Conservation (phyloP, 1,284 basidiomycete genomes). For the Rhodotorula sp. region DNA sequence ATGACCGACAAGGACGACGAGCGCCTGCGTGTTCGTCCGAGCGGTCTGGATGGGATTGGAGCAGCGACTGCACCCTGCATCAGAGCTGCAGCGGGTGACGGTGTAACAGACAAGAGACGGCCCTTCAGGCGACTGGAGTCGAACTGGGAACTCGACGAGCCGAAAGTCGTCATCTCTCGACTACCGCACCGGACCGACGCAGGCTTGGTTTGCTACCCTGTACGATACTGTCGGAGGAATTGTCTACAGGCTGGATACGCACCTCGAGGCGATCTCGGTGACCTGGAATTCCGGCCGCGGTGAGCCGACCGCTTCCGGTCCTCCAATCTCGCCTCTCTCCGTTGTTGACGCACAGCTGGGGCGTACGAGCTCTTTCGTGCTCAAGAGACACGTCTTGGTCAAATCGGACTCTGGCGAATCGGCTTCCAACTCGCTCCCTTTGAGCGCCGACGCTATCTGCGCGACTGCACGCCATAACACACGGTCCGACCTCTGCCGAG, state of each 20-base stretch:
- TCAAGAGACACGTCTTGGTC: too few relatives aligned
- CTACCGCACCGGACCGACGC: neutral
- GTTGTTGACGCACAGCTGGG: too few relatives aligned
- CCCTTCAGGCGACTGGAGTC: neutral
- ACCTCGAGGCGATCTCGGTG: too few relatives aligned
- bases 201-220: neutral
- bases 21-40: constrained; percentile 16
- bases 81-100: neutral
- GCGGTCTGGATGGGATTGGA: constrained; percentile 17
- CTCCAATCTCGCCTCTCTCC: too few relatives aligned
- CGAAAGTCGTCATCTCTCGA: neutral
- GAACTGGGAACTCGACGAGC: neutral
- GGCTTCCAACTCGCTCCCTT: neutral
- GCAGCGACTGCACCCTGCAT: constrained; percentile 8
- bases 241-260: too few relatives aligned
- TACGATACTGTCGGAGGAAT: neutral
- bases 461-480: neutral
- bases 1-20: constrained; percentile 24
- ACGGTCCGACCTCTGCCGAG: too few relatives aligned
- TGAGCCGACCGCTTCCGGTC: too few relatives aligned
- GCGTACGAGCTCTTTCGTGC: too few relatives aligned
- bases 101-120: neutral
- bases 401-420: too few relatives aligned
- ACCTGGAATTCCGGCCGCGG: too few relatives aligned
- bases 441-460: neutral